These are phyloP conservation scores for Populus trichocarpa DNA, from an alignment of 441 rosid genomes.

Conservation along the genomic window DNA sequence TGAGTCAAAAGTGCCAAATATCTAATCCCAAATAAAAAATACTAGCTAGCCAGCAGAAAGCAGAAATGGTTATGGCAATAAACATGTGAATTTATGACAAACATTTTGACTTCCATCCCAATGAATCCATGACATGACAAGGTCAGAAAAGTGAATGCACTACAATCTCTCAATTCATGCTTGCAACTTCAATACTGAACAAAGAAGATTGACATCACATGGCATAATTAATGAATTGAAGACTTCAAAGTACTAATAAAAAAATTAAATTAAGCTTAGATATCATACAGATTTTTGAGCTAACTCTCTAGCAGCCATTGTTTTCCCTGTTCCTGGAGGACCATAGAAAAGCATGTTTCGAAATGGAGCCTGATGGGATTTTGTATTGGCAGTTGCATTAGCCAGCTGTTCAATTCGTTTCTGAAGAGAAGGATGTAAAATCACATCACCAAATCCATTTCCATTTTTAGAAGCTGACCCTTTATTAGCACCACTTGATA, in stretches of 20 bases:
- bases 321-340: conserved; percentile 99
- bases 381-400: conserved; percentile 91
- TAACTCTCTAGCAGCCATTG: conserved; percentile 96
- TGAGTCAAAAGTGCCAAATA: neutral
- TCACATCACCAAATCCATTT: conserved; percentile 90
- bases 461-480: conserved; percentile 42
- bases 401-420: conserved; percentile 82
- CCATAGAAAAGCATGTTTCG: conserved; percentile 95
- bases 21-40: neutral
- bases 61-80: neutral
- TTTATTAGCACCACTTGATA: conserved; percentile 39
- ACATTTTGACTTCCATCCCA: neutral
- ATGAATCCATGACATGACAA: neutral
- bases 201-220: neutral
- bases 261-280: conserved; percentile 4
- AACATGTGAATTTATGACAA: neutral
- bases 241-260: neutral
- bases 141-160: neutral
- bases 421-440: conserved; percentile 76
- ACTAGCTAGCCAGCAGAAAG: neutral
- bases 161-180: neutral
- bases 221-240: conserved; percentile 3
- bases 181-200: neutral
- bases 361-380: conserved; percentile 89
- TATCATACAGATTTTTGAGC: conserved; percentile 84